Evolutionary conservation across 345 rosid genomes (phyloP), one percentile per base, ranked within the genome.

Genomic region (Gossypium thurberi): DNA sequence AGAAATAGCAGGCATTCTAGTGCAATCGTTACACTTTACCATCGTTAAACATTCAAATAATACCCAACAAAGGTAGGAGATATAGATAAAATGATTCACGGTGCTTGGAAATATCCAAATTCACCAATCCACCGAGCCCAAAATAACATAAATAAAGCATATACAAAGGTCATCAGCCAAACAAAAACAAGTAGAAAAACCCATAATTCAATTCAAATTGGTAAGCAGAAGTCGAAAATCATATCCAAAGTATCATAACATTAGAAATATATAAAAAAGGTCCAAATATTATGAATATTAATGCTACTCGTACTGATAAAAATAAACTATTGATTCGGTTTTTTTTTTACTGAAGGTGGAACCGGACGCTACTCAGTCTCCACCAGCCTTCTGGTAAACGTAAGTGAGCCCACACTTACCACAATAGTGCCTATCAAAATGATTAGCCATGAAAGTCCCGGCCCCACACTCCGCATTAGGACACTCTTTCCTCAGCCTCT

Each of bases 401-500:
- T 62, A 62, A 62, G 66, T 62, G 46, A 62, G 66, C 6, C 66
- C 66, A 37, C 47, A 62, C 46, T 62, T 62, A 37, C 66, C 66
- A 20, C 66, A 62, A 17, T 62, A 62, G 66, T 62, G 66, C 46
- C 66, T 62, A 37, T 62, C 66, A 62, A 62, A 62, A 62, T 62
- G 66, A 40, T 62, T 62, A 3, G 66, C 66, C 66, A 62, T 62
- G 46, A 62, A 62, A 33, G 66, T 62, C 12, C 66, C 66, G 14
- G 66, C 66, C 4, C 66, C 66, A 37, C 66, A 62, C 66, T 62
- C 66, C 1, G 66, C 66, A 8, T 62, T 62, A 62, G 66, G 66
- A 21, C 66, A 62, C 23, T 62, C 66, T 62, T 62, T 62, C 66
- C 66, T 62, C 66, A 62, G 23, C 66, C 66, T 62, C 66, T 62